Evolutionary conservation across 306 rosid genomes (phyloP).

Genomic region (Castanospermum australe): DNA sequence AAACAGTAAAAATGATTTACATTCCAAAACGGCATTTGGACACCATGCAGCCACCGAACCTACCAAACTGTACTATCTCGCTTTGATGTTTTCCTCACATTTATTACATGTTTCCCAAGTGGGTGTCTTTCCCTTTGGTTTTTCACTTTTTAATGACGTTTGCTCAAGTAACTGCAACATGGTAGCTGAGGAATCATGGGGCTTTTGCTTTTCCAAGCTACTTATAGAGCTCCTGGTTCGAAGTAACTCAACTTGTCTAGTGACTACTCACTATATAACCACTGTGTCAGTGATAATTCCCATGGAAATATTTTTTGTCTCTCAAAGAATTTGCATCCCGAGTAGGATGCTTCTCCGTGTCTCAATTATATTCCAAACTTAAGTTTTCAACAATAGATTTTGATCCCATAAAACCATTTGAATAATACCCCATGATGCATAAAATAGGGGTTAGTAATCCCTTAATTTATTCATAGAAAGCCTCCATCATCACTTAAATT

Average conservation of each 20-base stretch:
- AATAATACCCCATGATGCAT: conserved; percentile 27
- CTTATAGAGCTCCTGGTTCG: conserved; percentile 41
- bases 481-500: conserved; percentile 42
- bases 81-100: conserved; percentile 29
- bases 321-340: conserved; percentile 40
- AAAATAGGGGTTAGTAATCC: conserved; percentile 35
- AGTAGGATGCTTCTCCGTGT: conserved; percentile 44
- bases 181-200: conserved; percentile 47
- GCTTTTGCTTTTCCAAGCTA: conserved; percentile 57
- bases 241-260: conserved; percentile 43
- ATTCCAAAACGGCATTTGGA: too few relatives aligned
- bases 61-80: conserved; percentile 6
- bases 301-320: conserved; percentile 23
- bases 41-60: not conserved
- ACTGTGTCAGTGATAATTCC: conserved; percentile 57
- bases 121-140: conserved; percentile 25
- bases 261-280: conserved; percentile 48
- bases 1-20: conserved; percentile 33
- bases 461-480: conserved; percentile 45
- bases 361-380: conserved; percentile 27
- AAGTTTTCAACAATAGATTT: conserved; percentile 32
- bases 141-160: conserved; percentile 28
- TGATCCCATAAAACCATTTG: conserved; percentile 16
- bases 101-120: conserved; percentile 33
- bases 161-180: conserved; percentile 44